Evolutionary conservation across 768 basidiomycete species (phyloP), one percentile per base, ranked within the genome.

Genomic region (Russula olivacea): DNA sequence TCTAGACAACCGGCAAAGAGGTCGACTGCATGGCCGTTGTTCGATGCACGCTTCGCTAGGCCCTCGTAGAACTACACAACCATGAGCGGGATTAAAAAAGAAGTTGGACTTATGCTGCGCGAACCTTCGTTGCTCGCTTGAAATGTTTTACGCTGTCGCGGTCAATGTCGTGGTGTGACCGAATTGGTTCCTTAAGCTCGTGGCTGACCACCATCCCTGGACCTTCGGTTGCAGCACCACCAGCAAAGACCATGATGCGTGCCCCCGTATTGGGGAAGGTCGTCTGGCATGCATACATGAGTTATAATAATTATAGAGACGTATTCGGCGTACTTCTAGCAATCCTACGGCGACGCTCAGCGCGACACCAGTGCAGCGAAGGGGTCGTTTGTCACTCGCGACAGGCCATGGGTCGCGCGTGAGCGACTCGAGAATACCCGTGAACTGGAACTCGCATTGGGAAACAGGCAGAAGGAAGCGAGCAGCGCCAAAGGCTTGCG

Each of bases 131-230:
- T 15, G 97, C 93, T 50, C 93, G 88, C 77, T 98, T 98, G 79
- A 88, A 98, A 72, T 99, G 94, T 75, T 98, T 98, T 49, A 89
- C 95, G 65, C 85, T 89, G 73, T 99, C 97, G 21, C 93, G 82
- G 71, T 99, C 97, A 69, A 98, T 98, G 71, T 99, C 97, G 76
- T 98, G 96, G 73, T 99, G 97, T 9, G 94, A 97, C 58, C 97
- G 89, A 66, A 99, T 98, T 2, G 95, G 93, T 71, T 99, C 97
- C 76, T 92, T 91, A 60, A 98, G 79, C 76, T 98, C 96, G 67
- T 91, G 91, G 75, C 83, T 89, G 60, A 98, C 97, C 36, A 98
- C 95, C 86, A 94, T 86, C 19, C 97, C 97, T 0, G 97, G 97
- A 2, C 97, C 97, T 71, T 98, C 94, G 1, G 96, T 97, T 11